These are phyloP conservation scores for Aspergillus puulaauensis DNA, from an alignment of 2,329 filamentous ascomycete species.

Conservation along the genomic window DNA sequence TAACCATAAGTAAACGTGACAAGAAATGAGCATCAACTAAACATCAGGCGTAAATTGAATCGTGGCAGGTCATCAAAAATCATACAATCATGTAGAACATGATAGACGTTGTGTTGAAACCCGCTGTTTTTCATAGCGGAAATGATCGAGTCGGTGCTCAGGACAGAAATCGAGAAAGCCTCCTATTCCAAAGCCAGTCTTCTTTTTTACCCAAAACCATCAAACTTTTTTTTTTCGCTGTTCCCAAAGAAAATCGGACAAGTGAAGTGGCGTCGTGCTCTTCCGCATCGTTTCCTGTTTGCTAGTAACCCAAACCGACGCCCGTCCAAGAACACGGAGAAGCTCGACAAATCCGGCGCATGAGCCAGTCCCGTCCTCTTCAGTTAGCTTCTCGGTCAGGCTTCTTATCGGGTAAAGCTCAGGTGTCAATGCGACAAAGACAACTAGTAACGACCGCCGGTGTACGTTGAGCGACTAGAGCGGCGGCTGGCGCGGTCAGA, in stretches of 20 bases:
- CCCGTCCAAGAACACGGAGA: not conserved
- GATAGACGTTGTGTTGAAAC: conserved; percentile 25
- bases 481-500: conserved; percentile 39
- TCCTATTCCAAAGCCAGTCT: conserved; percentile 18
- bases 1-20: conserved; percentile 9
- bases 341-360: not conserved
- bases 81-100: conserved; percentile 27
- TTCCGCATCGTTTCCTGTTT: not conserved
- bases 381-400: not conserved
- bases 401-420: not conserved
- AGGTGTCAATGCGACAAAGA: not conserved
- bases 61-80: conserved; percentile 28
- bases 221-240: conserved; percentile 20
- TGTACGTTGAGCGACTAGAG: conserved; percentile 40
- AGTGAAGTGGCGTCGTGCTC: not conserved
- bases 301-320: not conserved
- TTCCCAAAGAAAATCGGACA: conserved; percentile 8
- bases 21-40: conserved; percentile 13
- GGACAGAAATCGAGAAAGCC: conserved; percentile 18
- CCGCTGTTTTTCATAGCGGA: conserved; percentile 16
- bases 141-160: conserved; percentile 14
- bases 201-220: conserved; percentile 15
- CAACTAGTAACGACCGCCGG: conserved; percentile 22
- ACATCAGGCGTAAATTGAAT: conserved; percentile 17
- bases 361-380: not conserved